Evolutionary conservation across 305 asterid species (phyloP), one percentile per base, ranked within the genome.

Genomic region (Euphrasia arctica): DNA sequence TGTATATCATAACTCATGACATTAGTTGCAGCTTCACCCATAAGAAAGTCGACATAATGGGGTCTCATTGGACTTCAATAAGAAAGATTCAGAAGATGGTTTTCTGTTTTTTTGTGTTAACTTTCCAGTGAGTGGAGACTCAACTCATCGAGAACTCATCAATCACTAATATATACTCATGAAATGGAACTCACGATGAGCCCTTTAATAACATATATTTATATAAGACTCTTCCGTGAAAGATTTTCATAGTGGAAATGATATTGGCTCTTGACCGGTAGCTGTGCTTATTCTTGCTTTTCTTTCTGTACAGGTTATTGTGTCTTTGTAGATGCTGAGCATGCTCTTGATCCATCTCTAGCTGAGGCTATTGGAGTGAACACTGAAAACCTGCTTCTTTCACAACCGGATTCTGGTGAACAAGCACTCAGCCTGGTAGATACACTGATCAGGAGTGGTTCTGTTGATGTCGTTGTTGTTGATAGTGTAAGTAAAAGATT

Each of bases 341-440:
- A 90, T 79, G 97, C 97, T 76, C 95, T 90, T 73, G 92, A 94
- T 87, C 99, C 97, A 45, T 6, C 88, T 56, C 73, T 94, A 62
- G 97, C 99, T 2, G 84, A 83, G 81, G 73, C 91, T 18, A 85
- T 93, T 62, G 99, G 99, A 52, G 99, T 94, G 18, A 77, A 94
- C 74, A 84, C 95, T 28, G 63, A 67, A 63, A 88, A 90, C 69
- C 83, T 94, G 75, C 97, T 94, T 75, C 83, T 94, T 69, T 86
- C 97, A 1, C 99, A 94, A 72, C 99, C 97, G 64, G 99, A 90
- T 79, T 82, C 91, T 74, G 97, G 97, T 49, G 99, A 94, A 79
- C 97, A 94, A 78, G 99, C 99, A 75, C 96, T 93, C 56, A 90
- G 95, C 74, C 85, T 93, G 65, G 96, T 94, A 54, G 99, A 94